Conservation (phyloP, 768 basidiomycete genomes). For the Suillus lakei region DNA sequence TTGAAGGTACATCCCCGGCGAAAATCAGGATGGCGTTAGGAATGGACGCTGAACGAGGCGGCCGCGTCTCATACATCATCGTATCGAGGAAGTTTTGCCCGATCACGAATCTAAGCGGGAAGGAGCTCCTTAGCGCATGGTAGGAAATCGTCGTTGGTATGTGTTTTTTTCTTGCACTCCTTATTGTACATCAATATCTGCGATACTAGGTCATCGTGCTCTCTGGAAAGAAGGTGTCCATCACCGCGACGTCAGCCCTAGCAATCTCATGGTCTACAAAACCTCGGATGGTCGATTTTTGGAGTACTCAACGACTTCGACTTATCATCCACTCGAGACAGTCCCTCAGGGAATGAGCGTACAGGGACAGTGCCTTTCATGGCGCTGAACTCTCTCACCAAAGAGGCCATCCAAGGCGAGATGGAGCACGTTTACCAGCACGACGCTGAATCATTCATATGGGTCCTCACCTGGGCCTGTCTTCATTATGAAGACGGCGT, state of each 20-base stretch:
- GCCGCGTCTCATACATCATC: conserved; percentile 12
- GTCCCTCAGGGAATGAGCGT: not conserved
- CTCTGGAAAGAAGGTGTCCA: no score
- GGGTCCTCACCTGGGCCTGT: no score
- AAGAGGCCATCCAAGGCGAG: no score
- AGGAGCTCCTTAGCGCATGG: conserved; percentile 7
- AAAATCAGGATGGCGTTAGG: not conserved
- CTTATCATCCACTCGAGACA: not conserved
- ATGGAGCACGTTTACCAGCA: no score
- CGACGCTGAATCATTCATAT: no score
- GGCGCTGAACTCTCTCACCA: no score
- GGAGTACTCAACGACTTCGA: conserved; percentile 18
- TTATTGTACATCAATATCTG: no score
- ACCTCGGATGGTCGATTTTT: not conserved
- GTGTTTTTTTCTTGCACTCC: not conserved
- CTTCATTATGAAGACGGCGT: no score
- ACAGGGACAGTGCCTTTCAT: no score
- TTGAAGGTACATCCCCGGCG: not conserved
- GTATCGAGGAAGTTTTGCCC: conserved; percentile 7
- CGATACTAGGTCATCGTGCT: no score
- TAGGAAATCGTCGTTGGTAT: conserved; percentile 8
- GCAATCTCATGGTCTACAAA: conserved; percentile 13
- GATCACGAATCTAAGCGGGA: not conserved
- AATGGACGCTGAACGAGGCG: not conserved
- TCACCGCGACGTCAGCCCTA: conserved; percentile 10